Base-by-base conservation (phyloP, 148 eudicot genomes). In the Rhododendron ovatum region DNA sequence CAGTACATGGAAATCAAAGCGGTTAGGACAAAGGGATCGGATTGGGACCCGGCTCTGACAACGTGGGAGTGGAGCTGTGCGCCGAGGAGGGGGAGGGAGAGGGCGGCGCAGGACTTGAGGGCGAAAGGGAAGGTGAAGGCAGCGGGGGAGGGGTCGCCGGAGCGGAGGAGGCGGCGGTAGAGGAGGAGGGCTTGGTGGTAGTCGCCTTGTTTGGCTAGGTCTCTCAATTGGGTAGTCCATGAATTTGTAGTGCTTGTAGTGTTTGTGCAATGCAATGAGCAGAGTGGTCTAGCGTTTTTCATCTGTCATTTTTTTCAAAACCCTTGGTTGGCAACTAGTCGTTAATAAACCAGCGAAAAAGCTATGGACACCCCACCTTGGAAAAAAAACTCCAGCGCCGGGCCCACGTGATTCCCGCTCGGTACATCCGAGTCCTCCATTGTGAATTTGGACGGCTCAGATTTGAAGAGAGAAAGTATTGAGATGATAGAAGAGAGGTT, bases 61-160 rank as follows among this genome's bases (percentile, higher is more conserved):
- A 94, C 94, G n/a, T 95, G 98, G 74, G 88, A 84, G 74, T 95
- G 98, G 85, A 95, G 89, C 90, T 95, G 96, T 33, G 83, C 59
- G 28, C 95, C 94, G 47, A 90, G 53, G 80, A 86, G 47, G 28
- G 89, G 91, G n/a, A 90, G 90, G 35, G 89, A 92, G 74, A 94
- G 90, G 53, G 90, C 84, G 78, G 96, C 94, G 82, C 90, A 90
- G 55, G 95, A 93, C 86, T 94, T 95, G 89, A 95, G 91, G 82
- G 90, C 85, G 89, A 93, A 91, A 20, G 98, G 96, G 91, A 92
- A 92, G 24, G 96, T 93, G 91, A 92, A 94, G 82, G 95, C 91
- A 85, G 90, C 87, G 1, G 96, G 94, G 41, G 92, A 84, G 57
- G 92, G 84, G 57, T 88, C 86, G 74, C 90, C 90, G 6, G 90